Percentiles rank a stretch among this genome's conserved stretches.
Conservation (phyloP, 768 basidiomycete genomes). For the Dentipellis sp. region DNA sequence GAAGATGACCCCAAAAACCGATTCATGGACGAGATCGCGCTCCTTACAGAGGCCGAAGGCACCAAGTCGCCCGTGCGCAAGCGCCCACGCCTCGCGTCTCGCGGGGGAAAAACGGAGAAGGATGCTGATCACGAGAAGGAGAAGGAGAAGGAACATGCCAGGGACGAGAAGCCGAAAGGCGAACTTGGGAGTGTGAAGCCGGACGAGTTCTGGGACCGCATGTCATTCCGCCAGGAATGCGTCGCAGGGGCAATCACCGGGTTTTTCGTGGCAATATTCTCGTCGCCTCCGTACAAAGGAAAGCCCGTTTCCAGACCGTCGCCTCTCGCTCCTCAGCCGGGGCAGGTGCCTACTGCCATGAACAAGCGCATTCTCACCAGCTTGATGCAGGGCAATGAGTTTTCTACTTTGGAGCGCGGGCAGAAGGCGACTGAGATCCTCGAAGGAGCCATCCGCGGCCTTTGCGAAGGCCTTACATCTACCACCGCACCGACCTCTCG, state of each 20-base stretch:
- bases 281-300: slow-evolving; percentile 14
- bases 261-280: slow-evolving; percentile 71
- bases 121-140: slow-evolving; percentile 18
- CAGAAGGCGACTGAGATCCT: slow-evolving; percentile 63
- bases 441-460: slow-evolving; percentile 55
- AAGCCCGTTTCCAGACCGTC: slow-evolving; percentile 7
- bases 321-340: slow-evolving; percentile 42
- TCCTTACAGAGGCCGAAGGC: slow-evolving; percentile 35
- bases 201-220: slow-evolving; percentile 95
- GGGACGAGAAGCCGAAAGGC: slow-evolving; percentile 24
- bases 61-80: slow-evolving; percentile 44
- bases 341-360: slow-evolving; percentile 57
- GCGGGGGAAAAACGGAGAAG: slow-evolving; percentile 9
- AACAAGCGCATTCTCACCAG: slow-evolving; percentile 62
- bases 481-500: slow-evolving; percentile 5
- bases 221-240: slow-evolving; percentile 96
- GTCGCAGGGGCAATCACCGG: slow-evolving; percentile 84
- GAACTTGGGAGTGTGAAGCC: slow-evolving; percentile 50
- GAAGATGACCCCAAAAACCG: slow-evolving; percentile 97
- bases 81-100: slow-evolving; percentile 30
- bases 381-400: slow-evolving; percentile 70
- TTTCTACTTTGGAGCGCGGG: slow-evolving; percentile 56
- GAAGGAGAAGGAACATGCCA: slow-evolving; percentile 20
- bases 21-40: slow-evolving; percentile 86
- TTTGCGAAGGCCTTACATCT: slow-evolving; percentile 56